These are phyloP conservation scores for Cardamine occulta DNA, from an alignment of 345 rosid species.

Conservation along the genomic window DNA sequence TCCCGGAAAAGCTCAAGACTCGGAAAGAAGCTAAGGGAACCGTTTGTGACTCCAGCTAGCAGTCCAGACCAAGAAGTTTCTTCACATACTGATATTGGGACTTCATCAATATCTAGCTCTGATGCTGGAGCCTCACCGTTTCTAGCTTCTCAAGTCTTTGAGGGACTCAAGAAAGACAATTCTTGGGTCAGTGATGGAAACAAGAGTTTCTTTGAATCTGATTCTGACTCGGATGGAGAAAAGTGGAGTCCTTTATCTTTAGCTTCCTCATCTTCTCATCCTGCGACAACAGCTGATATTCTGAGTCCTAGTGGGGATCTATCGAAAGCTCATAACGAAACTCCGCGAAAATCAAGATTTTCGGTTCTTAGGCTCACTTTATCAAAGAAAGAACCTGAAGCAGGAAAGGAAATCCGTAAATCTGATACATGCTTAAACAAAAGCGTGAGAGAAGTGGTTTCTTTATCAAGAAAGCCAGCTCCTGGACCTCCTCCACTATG, in stretches of 20 bases:
- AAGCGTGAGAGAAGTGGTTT: slow-evolving; percentile 88
- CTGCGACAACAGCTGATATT: slow-evolving; percentile 47
- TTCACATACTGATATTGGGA: slow-evolving; percentile 67
- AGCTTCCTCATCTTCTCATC: slow-evolving; percentile 49
- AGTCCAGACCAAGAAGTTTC: slow-evolving; percentile 91
- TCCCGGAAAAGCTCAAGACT: slow-evolving; percentile 47
- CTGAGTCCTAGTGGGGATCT: slow-evolving; percentile 54
- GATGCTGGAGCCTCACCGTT: slow-evolving; percentile 89
- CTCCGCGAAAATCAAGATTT: slow-evolving; percentile 50
- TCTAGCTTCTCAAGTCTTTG: slow-evolving; percentile 53
- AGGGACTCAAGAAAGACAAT: slow-evolving; percentile 60
- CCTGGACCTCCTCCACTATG: slow-evolving; percentile 96
- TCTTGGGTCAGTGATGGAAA: slow-evolving; percentile 52
- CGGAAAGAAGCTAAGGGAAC: slow-evolving; percentile 58
- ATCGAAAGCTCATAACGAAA: slow-evolving; percentile 42
- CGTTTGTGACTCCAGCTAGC: slow-evolving; percentile 87
- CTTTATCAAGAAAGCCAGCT: slow-evolving; percentile 74
- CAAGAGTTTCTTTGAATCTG: slow-evolving; percentile 56
- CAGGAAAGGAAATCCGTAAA: slow-evolving; percentile 47
- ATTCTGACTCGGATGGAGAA: slow-evolving; percentile 73
- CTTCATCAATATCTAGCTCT: slow-evolving; percentile 90
- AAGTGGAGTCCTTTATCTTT: slow-evolving; percentile 54
- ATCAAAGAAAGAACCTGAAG: slow-evolving; percentile 58
- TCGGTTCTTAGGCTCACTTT: slow-evolving; percentile 55
- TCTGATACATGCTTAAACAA: slow-evolving; percentile 64